Evolutionary conservation across 192 early-diverging fungal species (phyloP).

Genomic region (Chytriomyces sp.): DNA sequence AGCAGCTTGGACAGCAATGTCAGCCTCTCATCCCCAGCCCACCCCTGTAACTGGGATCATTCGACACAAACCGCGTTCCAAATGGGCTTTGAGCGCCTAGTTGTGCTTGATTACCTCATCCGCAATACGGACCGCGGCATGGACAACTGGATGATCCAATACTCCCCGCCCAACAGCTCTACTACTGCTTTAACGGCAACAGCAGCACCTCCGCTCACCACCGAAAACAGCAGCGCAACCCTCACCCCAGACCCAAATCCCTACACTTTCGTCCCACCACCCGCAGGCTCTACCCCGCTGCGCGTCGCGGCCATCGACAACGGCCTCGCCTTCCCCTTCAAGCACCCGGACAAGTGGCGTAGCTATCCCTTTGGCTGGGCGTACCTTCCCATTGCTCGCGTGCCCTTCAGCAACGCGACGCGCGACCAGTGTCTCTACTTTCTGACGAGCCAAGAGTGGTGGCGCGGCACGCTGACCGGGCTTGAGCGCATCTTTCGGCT

Average conservation of each 20-base stretch:
- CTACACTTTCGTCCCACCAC: slow-evolving; percentile 6
- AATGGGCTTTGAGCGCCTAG: slow-evolving; percentile 75
- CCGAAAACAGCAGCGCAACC: neutral
- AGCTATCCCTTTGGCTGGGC: slow-evolving; percentile 94
- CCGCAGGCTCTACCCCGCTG: slow-evolving; percentile 39
- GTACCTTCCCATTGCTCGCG: slow-evolving; percentile 64
- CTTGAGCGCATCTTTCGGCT: slow-evolving; percentile 66
- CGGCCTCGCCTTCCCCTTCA: slow-evolving; percentile 90
- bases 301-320: slow-evolving; percentile 91
- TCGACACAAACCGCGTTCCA: slow-evolving; percentile 52
- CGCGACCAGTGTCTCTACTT: slow-evolving; percentile 66
- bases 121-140: slow-evolving; percentile 79
- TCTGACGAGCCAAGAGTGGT: slow-evolving; percentile 74
- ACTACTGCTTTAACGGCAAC: neutral
- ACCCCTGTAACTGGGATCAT: slow-evolving; percentile 51
- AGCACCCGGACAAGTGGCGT: slow-evolving; percentile 86
- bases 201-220: neutral
- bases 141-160: slow-evolving; percentile 81
- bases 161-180: neutral
- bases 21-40: slow-evolving; percentile 19
- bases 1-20: neutral
- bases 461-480: slow-evolving; percentile 71
- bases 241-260: neutral
- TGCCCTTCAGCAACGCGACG: slow-evolving; percentile 75
- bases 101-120: slow-evolving; percentile 87